Percentiles rank a stretch among this genome's conserved stretches.
Evolutionary conservation across 208 protist genomes (phyloP).

Genomic region (Porcisia deanei): DNA sequence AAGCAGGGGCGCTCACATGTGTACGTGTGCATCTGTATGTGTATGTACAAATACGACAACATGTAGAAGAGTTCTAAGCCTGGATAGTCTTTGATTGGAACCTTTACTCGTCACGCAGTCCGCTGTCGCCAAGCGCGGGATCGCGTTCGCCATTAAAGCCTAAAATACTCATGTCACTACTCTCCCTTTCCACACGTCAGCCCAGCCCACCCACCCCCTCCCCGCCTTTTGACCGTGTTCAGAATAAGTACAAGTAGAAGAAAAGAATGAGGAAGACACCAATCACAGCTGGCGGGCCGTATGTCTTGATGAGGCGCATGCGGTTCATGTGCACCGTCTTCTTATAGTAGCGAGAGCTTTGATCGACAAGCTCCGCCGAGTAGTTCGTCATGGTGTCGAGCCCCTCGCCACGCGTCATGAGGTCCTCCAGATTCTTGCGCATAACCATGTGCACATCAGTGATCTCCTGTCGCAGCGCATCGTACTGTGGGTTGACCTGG

Average conservation of each 20-base stretch:
- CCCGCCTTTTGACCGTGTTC: not conserved
- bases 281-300: slow-evolving; percentile 79
- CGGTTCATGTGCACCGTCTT: slow-evolving; percentile 90
- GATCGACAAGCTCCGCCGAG: slow-evolving; percentile 76
- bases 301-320: slow-evolving; percentile 84
- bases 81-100: not conserved
- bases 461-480: slow-evolving; percentile 78
- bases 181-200: not conserved
- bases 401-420: slow-evolving; percentile 89
- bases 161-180: not conserved
- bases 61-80: not conserved
- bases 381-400: slow-evolving; percentile 91
- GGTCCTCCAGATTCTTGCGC: slow-evolving; percentile 89
- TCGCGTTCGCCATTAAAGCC: not conserved
- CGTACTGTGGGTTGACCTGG: slow-evolving; percentile 77
- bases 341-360: slow-evolving; percentile 84
- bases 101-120: not conserved
- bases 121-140: not conserved
- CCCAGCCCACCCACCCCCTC: not conserved
- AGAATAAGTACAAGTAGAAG: slow-evolving; percentile 89
- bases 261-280: slow-evolving; percentile 63
- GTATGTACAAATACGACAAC: not conserved
- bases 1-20: too few species aligned
- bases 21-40: too few species aligned
- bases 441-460: slow-evolving; percentile 92